These are phyloP conservation scores for Suillus cothurnatus DNA, from an alignment of 768 basidiomycete genomes.

Conservation along the genomic window DNA sequence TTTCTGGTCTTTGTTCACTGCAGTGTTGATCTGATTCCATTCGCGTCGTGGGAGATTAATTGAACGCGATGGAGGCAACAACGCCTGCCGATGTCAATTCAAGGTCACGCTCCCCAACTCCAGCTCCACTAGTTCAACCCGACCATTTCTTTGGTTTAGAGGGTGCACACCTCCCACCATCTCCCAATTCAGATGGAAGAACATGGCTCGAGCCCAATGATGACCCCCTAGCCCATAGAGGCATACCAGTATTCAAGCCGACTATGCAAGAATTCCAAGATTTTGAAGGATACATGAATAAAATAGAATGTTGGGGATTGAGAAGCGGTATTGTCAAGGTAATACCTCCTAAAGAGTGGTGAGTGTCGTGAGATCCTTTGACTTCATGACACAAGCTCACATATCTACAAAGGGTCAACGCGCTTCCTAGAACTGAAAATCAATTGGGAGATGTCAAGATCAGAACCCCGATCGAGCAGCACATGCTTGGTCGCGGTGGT, in stretches of 20 bases:
- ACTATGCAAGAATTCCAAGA: conserved; percentile 89
- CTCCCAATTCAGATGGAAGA: conserved; percentile 63
- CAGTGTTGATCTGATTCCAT: not conserved
- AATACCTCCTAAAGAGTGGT: conserved; percentile 95
- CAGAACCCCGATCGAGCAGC: conserved; percentile 90
- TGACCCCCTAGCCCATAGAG: conserved; percentile 79
- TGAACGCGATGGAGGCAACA: conserved; percentile 25
- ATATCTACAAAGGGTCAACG: conserved; percentile 54
- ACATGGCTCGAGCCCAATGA: conserved; percentile 77
- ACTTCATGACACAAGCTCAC: conserved; percentile 16
- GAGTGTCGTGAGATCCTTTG: conserved; percentile 30
- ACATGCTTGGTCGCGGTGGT: conserved; percentile 84
- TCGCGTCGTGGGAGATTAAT: conserved; percentile 14
- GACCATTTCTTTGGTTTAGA: conserved; percentile 82
- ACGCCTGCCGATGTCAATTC: conserved; percentile 5
- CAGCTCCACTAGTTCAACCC: conserved; percentile 62
- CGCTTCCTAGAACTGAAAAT: conserved; percentile 71
- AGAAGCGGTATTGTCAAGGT: conserved; percentile 94
- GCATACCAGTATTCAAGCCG: conserved; percentile 96
- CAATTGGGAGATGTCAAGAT: conserved; percentile 79
- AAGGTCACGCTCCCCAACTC: conserved; percentile 53
- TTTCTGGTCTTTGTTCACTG: not conserved
- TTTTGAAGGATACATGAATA: conserved; percentile 90
- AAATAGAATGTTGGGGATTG: conserved; percentile 87
- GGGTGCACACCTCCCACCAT: conserved; percentile 47